Evolutionary conservation across 2,329 filamentous ascomycete genomes (phyloP).

Genomic region (Microdochium nivale): DNA sequence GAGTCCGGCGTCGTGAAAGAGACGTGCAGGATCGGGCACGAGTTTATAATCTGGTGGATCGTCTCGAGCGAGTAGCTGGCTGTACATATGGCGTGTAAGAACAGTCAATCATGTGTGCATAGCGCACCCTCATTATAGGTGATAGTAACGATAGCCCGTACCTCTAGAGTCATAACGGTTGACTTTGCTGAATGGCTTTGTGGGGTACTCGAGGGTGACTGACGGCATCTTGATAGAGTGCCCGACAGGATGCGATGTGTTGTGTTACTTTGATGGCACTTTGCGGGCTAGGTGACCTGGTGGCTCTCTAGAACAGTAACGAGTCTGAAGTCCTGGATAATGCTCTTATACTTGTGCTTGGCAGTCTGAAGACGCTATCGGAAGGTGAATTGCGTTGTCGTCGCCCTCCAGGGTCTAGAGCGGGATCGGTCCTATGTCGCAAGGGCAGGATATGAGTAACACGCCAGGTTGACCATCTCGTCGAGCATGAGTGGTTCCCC

Average conservation of each 20-base stretch:
- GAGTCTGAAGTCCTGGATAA: too few species aligned
- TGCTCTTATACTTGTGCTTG: too few species aligned
- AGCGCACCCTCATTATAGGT: background rate
- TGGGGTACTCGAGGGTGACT: conserved; percentile 50
- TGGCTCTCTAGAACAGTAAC: too few species aligned
- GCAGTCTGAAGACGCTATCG: too few species aligned
- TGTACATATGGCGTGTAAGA: conserved; percentile 18
- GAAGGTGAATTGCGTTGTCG: too few species aligned
- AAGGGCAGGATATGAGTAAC: too few species aligned
- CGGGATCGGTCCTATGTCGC: too few species aligned
- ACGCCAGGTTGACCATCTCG: background rate
- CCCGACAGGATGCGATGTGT: background rate
- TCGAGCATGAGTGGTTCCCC: background rate
- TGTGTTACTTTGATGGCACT: too few species aligned
- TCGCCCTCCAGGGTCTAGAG: too few species aligned
- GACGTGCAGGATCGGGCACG: conserved; percentile 66
- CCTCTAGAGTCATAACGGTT: conserved; percentile 59
- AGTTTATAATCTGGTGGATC: conserved; percentile 70
- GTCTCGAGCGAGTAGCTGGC: conserved; percentile 63
- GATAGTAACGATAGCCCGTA: conserved; percentile 18
- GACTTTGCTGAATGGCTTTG: conserved; percentile 53
- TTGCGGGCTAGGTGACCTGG: too few species aligned
- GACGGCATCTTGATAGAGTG: conserved; percentile 28
- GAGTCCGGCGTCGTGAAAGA: conserved; percentile 60
- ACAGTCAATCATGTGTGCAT: conserved; percentile 4